Conservation (phyloP, 352 stramenopile genomes). For the Globisporangium camurandrum region DNA sequence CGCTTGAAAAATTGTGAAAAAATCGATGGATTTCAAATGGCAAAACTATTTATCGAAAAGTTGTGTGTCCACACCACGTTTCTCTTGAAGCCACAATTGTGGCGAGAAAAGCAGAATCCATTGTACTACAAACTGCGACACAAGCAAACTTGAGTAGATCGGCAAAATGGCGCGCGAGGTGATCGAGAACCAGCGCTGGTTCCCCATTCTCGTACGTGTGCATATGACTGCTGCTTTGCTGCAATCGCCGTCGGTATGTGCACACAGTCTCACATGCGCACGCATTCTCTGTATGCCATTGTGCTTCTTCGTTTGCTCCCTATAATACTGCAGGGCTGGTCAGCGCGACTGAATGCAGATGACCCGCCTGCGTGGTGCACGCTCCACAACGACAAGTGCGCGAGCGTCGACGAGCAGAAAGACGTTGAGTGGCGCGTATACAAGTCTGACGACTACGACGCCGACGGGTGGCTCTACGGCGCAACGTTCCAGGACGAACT, state of each 20-base stretch:
- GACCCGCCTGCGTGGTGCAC: slow-evolving; percentile 72
- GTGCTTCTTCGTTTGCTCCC: too few relatives aligned
- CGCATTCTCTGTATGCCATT: too few relatives aligned
- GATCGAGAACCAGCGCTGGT: slow-evolving; percentile 87
- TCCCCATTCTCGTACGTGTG: slow-evolving; percentile 52
- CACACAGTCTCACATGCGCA: slow-evolving; percentile 2
- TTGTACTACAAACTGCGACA: neutral
- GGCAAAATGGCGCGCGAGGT: slow-evolving; percentile 34
- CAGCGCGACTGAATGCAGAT: slow-evolving; percentile 48
- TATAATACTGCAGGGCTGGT: slow-evolving; percentile 74
- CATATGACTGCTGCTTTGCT: neutral
- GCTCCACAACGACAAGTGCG: slow-evolving; percentile 25
- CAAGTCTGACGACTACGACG: slow-evolving; percentile 79
- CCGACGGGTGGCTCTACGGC: slow-evolving; percentile 80
- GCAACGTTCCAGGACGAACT: slow-evolving; percentile 56
- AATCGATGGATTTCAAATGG: too few relatives aligned
- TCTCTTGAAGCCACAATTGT: too few relatives aligned
- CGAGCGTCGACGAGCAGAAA: slow-evolving; percentile 50
- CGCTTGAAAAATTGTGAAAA: too few relatives aligned
- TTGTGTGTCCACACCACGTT: too few relatives aligned
- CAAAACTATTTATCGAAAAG: too few relatives aligned
- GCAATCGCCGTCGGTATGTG: neutral
- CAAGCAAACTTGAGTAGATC: neutral
- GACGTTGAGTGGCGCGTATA: slow-evolving; percentile 71
- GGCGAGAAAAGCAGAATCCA: too few relatives aligned